A percentile compares a stretch with the other conserved stretches of the same genome.
Conservation (phyloP, 371 early-diverging fungal species). For the Mucor saturninus region DNA sequence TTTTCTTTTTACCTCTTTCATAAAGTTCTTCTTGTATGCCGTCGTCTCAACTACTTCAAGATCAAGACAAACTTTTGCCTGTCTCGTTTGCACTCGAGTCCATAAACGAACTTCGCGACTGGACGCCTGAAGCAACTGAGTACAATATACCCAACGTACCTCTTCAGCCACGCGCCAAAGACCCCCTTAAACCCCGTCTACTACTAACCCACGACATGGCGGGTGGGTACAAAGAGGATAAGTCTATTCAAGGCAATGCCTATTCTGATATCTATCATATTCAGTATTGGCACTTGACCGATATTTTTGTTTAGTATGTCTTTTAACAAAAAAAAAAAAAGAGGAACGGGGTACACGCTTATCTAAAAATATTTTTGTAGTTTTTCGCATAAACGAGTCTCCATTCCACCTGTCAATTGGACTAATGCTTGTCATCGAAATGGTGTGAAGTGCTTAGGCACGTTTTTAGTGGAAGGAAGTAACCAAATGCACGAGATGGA, state of each 20-base stretch:
- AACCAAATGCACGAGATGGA: constrained; percentile 49
- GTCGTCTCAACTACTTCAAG: constrained; percentile 12
- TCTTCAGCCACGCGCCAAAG: constrained; percentile 8
- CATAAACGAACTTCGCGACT: constrained; percentile 15
- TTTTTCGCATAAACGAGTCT: constrained; percentile 63
- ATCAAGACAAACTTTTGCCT: constrained; percentile 6
- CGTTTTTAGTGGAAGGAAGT: constrained; percentile 55
- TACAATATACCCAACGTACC: constrained; percentile 20
- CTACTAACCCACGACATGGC: constrained; percentile 63
- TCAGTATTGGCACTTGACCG: constrained; percentile 65
- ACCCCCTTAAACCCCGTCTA: constrained; percentile 11
- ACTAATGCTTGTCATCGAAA: constrained; percentile 67
- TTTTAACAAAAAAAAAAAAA: not conserved
- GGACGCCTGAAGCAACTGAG: constrained; percentile 5
- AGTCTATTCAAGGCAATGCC: constrained; percentile 52
- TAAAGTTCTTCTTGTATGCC: constrained; percentile 12
- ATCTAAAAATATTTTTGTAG: constrained; percentile 8
- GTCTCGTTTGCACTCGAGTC: constrained; percentile 12
- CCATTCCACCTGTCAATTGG: constrained; percentile 70
- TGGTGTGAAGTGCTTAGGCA: constrained; percentile 59
- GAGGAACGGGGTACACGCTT: not conserved
- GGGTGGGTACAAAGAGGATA: constrained; percentile 66
- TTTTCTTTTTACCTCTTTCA: not conserved
- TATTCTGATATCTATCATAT: constrained; percentile 46
- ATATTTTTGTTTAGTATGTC: constrained; percentile 62